Percentiles rank a stretch among this genome's conserved stretches.
These are phyloP conservation scores for Ophiobolus disseminans DNA, from an alignment of 2,329 filamentous ascomycete species.

Conservation along the genomic window DNA sequence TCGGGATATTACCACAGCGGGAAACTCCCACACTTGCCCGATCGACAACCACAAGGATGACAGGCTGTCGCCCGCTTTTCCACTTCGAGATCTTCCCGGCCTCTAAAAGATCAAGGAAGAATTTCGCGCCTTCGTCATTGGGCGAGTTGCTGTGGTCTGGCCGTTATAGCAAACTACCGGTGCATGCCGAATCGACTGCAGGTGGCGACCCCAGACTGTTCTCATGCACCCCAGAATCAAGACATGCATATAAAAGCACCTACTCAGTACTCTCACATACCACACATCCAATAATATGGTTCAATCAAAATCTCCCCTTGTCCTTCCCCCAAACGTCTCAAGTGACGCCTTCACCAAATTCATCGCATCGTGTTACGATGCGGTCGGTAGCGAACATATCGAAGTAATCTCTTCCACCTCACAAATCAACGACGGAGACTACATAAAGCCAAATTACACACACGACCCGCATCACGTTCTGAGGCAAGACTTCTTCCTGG, in stretches of 20 bases:
- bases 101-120: too few relatives aligned
- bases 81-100: too few relatives aligned
- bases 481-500: constrained; percentile 53
- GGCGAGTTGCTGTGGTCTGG: too few relatives aligned
- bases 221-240: too few relatives aligned
- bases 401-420: constrained; percentile 10
- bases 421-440: constrained; percentile 24
- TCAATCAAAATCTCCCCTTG: constrained; percentile 5
- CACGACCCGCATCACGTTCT: constrained; percentile 53
- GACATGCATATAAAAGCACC: too few relatives aligned
- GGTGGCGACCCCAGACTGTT: too few relatives aligned
- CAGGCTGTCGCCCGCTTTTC: background rate
- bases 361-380: constrained; percentile 1
- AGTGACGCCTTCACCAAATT: constrained; percentile 3
- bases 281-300: background rate
- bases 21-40: constrained; percentile 1
- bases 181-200: too few relatives aligned
- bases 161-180: too few relatives aligned
- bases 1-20: background rate
- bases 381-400: constrained; percentile 11
- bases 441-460: constrained; percentile 38
- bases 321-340: constrained; percentile 11
- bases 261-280: background rate
- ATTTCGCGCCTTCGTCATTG: too few relatives aligned
- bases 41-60: background rate